phyloP scores from a whole-genome alignment of 306 rosid species.

The Fagus crenata region DNA sequence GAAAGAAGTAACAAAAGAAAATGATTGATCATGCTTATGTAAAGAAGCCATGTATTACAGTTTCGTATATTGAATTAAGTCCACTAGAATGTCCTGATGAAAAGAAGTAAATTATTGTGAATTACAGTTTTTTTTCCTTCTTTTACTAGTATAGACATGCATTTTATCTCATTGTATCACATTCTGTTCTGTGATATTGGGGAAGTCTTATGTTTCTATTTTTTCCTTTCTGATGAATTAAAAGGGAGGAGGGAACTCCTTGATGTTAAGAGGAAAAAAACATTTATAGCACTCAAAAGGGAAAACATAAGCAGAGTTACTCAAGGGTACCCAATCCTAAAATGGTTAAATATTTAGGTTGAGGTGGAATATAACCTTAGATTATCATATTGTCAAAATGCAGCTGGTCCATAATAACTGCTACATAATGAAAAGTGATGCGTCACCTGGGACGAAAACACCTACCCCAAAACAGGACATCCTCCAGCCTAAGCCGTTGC shows the following conservation, averaged over 20 bases:
- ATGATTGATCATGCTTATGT: not conserved
- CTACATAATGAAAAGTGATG: slow-evolving; percentile 32
- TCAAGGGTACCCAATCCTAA: not conserved
- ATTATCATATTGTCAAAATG: not conserved
- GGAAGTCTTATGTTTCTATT: not conserved
- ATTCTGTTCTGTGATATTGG: not conserved
- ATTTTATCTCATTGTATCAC: not conserved
- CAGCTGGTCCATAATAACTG: slow-evolving; percentile 35
- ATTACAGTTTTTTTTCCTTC: too few relatives aligned
- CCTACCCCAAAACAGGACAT: slow-evolving; percentile 19
- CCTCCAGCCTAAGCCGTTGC: slow-evolving; percentile 24
- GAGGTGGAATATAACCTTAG: not conserved
- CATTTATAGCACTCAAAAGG: not conserved
- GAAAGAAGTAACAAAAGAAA: not conserved
- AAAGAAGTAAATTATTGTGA: too few relatives aligned
- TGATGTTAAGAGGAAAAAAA: too few relatives aligned
- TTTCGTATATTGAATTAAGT: not conserved
- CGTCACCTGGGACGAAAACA: not conserved
- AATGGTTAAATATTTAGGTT: not conserved
- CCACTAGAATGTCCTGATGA: not conserved
- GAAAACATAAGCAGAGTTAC: not conserved
- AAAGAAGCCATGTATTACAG: not conserved
- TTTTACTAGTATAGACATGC: not conserved
- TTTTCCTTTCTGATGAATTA: not conserved
- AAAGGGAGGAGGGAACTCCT: not conserved